Percentiles rank a stretch among this genome's conserved stretches.
Evolutionary conservation across 345 rosid species (phyloP).

Genomic region (Erodium maritimum): DNA sequence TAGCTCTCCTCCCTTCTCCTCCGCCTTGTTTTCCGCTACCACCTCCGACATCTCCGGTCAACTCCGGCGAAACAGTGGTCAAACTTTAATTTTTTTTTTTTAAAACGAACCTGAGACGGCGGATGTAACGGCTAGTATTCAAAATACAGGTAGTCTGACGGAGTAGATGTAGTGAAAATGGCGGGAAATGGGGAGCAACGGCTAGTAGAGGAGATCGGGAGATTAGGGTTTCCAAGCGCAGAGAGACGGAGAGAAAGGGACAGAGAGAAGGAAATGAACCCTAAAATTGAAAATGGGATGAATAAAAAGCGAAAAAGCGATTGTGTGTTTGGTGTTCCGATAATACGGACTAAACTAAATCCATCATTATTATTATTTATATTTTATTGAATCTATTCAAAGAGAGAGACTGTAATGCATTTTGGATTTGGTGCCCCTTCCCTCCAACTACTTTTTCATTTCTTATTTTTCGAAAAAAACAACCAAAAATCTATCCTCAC

Average conservation of each 20-base stretch:
- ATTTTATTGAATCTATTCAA: too few species aligned
- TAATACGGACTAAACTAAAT: too few species aligned
- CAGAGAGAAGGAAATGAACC: conserved; percentile 26
- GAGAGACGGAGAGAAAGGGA: conserved; percentile 8
- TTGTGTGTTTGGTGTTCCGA: background rate
- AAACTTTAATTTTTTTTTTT: background rate
- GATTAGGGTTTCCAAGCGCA: conserved; percentile 17
- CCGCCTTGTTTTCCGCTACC: conserved; percentile 35
- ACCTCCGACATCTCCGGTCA: conserved; percentile 36
- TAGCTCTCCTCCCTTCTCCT: conserved; percentile 80
- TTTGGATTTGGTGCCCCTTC: too few species aligned
- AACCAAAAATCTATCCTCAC: too few species aligned
- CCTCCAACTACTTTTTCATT: too few species aligned
- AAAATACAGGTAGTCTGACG: background rate
- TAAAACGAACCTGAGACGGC: background rate
- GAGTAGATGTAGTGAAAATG: conserved; percentile 22
- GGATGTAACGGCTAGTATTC: conserved; percentile 1
- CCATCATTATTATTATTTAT: too few species aligned
- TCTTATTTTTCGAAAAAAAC: too few species aligned
- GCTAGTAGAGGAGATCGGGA: conserved; percentile 32
- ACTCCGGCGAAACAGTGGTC: conserved; percentile 3
- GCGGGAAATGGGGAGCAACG: conserved; percentile 57
- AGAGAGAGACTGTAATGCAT: too few species aligned
- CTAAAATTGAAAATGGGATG: conserved; percentile 32
- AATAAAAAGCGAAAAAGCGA: background rate